Conservation (phyloP, 1,284 basidiomycete genomes). For the Macrocybe sp. region DNA sequence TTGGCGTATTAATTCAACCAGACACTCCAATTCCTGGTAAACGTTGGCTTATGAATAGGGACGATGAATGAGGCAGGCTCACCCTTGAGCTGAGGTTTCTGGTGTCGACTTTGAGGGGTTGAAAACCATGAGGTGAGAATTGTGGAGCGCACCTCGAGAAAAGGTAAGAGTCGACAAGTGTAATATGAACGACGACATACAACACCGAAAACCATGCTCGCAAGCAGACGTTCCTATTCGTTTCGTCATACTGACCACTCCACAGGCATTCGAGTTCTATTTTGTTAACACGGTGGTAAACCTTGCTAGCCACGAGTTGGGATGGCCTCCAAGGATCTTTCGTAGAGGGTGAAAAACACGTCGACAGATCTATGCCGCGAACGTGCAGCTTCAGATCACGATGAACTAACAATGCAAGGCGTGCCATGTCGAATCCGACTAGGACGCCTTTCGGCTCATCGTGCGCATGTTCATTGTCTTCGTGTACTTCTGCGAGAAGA, state of each 20-base stretch:
- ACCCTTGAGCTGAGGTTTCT: slow-evolving; percentile 13
- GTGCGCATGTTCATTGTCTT: no score
- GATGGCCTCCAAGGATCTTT: slow-evolving; percentile 20
- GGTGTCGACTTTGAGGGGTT: slow-evolving; percentile 18
- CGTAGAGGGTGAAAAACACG: slow-evolving; percentile 18
- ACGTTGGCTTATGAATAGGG: background rate
- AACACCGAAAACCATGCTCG: slow-evolving; percentile 35
- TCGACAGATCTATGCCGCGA: slow-evolving; percentile 28
- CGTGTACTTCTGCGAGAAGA: slow-evolving; percentile 8
- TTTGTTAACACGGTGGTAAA: slow-evolving; percentile 11
- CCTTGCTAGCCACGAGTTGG: slow-evolving; percentile 17
- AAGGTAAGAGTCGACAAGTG: background rate
- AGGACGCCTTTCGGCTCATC: slow-evolving; percentile 9
- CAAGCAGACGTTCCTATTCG: slow-evolving; percentile 19
- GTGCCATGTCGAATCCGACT: slow-evolving; percentile 29
- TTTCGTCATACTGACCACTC: slow-evolving; percentile 16
- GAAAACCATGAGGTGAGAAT: background rate
- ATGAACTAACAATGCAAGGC: slow-evolving; percentile 22
- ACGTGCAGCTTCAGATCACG: slow-evolving; percentile 18
- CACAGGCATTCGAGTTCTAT: slow-evolving; percentile 24
- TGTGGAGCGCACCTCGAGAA: slow-evolving; percentile 9
- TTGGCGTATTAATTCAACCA: slow-evolving; percentile 22
- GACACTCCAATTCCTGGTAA: slow-evolving; percentile 17
- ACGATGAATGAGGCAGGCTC: background rate
- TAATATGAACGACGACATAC: slow-evolving; percentile 14